Conservation (phyloP, 2,329 filamentous ascomycete genomes). For the Cercospora brassicicola region DNA sequence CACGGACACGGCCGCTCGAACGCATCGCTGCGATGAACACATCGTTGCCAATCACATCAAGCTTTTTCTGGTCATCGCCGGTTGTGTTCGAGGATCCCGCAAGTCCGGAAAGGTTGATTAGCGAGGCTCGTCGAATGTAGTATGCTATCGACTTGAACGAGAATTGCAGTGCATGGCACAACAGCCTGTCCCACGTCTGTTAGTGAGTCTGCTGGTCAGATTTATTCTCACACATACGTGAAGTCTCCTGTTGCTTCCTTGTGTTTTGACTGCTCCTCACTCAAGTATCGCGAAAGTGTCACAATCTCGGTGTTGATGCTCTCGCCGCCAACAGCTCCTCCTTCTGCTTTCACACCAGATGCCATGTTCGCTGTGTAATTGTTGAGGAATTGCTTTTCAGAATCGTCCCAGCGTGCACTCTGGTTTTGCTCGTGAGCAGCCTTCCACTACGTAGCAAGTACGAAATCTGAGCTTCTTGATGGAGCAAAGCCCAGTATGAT, state of each 20-base stretch:
- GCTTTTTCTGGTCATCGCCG: constrained; percentile 98
- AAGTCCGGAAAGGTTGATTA: constrained; percentile 85
- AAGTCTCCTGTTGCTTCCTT: constrained; percentile 97
- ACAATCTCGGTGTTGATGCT: constrained; percentile 95
- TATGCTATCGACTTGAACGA: constrained; percentile 99
- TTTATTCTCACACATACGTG: constrained; percentile 64
- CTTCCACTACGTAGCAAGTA: not conserved
- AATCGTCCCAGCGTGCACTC: not conserved
- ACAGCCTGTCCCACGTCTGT: constrained; percentile 59
- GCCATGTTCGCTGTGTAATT: not conserved
- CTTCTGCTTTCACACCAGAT: constrained; percentile 10
- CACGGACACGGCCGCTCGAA: constrained; percentile 82
- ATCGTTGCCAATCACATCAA: constrained; percentile 98
- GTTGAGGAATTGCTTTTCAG: not conserved
- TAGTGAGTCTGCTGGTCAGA: constrained; percentile 17
- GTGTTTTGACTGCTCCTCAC: constrained; percentile 91
- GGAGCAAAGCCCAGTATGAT: constrained; percentile 11
- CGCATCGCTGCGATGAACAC: constrained; percentile 95
- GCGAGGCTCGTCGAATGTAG: constrained; percentile 92
- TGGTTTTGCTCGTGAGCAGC: not conserved
- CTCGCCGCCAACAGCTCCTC: constrained; percentile 53
- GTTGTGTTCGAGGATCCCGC: constrained; percentile 93
- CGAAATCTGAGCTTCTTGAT: not conserved
- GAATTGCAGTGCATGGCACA: constrained; percentile 97
- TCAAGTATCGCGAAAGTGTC: constrained; percentile 91